Conservation (phyloP, 805 yeast genomes). For the Wickerhamiella sergipiensis region DNA sequence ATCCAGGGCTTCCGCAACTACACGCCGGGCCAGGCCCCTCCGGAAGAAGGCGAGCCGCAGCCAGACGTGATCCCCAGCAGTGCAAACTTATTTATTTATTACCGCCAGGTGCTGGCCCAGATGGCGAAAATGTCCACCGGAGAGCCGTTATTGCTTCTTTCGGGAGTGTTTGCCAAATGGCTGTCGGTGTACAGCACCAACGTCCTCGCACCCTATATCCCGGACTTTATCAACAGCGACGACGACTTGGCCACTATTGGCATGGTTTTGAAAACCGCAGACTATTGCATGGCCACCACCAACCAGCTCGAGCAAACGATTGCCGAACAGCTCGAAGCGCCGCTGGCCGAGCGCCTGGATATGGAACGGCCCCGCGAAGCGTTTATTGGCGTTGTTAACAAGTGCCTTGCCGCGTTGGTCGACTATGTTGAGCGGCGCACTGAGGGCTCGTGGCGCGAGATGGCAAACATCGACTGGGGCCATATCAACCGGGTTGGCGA, state of each 20-base stretch:
- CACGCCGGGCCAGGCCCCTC: constrained; percentile 22
- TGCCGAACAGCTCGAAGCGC: constrained; percentile 29
- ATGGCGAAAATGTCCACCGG: constrained; percentile 43
- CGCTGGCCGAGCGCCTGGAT: constrained; percentile 29
- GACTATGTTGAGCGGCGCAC: constrained; percentile 48
- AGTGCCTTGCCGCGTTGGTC: constrained; percentile 43
- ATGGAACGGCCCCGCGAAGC: constrained; percentile 45
- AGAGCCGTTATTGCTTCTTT: constrained; percentile 31
- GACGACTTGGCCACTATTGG: constrained; percentile 59
- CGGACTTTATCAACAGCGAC: constrained; percentile 29
- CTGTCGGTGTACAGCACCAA: constrained; percentile 43
- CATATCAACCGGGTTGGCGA: constrained; percentile 50
- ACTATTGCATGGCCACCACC: constrained; percentile 69
- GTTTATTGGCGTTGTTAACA: constrained; percentile 44
- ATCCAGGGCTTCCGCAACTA: constrained; percentile 38
- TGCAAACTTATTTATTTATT: constrained; percentile 70
- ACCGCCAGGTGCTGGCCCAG: constrained; percentile 60
- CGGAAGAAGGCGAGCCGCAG: constrained; percentile 26
- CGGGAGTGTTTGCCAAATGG: constrained; percentile 51
- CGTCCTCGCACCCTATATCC: constrained; percentile 37
- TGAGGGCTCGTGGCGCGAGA: constrained; percentile 69
- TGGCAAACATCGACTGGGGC: constrained; percentile 65
- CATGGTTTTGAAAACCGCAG: constrained; percentile 73
- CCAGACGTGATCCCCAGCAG: constrained; percentile 62
- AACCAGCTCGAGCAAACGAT: constrained; percentile 56